Percentiles rank a stretch among this genome's conserved stretches.
phyloP scores from a whole-genome alignment of 2,329 filamentous ascomycete species.

The Remersonia thermophila region DNA sequence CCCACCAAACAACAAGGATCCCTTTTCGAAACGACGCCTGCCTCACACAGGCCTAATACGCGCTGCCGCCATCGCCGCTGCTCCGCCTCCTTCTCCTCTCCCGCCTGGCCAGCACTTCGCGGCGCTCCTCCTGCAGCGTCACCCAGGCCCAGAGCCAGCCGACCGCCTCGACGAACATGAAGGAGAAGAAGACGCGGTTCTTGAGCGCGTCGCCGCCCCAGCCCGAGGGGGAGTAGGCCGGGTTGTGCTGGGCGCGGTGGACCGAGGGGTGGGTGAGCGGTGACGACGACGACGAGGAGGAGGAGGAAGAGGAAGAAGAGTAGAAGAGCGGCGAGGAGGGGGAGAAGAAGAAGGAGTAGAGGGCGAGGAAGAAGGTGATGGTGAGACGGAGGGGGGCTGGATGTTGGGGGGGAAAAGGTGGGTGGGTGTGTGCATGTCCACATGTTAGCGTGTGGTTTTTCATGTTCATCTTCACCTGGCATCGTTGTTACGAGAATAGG shows the following conservation, averaged over 20 bases:
- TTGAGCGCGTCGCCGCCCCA: slow-evolving; percentile 58
- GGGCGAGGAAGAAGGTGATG: slow-evolving; percentile 47
- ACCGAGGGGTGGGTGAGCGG: slow-evolving; percentile 25
- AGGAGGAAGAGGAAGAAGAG: slow-evolving; percentile 10
- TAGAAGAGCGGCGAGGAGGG: slow-evolving; percentile 37
- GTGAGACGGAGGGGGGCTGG: slow-evolving; percentile 51
- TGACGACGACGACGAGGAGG: slow-evolving; percentile 17
- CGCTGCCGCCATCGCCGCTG: background rate
- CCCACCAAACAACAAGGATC: too few species aligned
- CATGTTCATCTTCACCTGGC: too few species aligned
- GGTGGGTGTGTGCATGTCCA: slow-evolving; percentile 4
- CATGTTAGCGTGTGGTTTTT: too few species aligned
- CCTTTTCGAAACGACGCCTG: too few species aligned
- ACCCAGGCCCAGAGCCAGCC: slow-evolving; percentile 81
- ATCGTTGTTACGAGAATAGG: too few species aligned
- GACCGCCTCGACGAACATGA: slow-evolving; percentile 71
- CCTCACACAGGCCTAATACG: too few species aligned
- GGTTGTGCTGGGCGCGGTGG: slow-evolving; percentile 22
- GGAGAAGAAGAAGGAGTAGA: slow-evolving; percentile 53
- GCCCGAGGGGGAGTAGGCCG: slow-evolving; percentile 26
- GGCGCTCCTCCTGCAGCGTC: slow-evolving; percentile 54
- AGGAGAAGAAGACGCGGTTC: slow-evolving; percentile 75
- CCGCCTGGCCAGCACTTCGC: slow-evolving; percentile 29
- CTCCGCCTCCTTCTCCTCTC: slow-evolving; percentile 18
- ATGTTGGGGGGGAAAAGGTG: slow-evolving; percentile 12